Conservation (phyloP, 129 eudicot genomes). For the Cynara cardunculus region DNA sequence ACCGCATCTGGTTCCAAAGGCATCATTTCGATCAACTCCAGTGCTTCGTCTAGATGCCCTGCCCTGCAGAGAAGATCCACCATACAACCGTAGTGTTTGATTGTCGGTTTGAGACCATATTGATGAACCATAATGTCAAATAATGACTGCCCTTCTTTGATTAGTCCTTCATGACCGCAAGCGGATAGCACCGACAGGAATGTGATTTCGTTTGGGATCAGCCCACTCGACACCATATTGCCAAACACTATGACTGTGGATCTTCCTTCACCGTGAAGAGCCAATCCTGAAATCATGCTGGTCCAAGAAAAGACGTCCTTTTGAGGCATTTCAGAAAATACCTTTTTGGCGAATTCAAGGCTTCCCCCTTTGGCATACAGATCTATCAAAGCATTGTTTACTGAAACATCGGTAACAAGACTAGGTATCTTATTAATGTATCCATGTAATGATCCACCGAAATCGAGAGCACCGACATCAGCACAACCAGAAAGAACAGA, state of each 20-base stretch:
- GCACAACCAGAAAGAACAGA: conserved; percentile 59
- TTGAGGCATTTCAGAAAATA: conserved; percentile 26
- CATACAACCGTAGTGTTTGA: conserved; percentile 59
- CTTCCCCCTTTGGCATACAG: conserved; percentile 47
- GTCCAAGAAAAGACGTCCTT: conserved; percentile 60
- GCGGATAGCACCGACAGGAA: conserved; percentile 43
- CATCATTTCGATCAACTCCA: conserved; percentile 39
- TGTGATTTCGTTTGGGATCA: conserved; percentile 41
- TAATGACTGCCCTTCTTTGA: conserved; percentile 33
- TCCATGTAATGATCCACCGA: conserved; percentile 45
- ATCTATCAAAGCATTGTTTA: conserved; percentile 50
- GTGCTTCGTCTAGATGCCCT: conserved; percentile 44
- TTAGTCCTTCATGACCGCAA: conserved; percentile 48
- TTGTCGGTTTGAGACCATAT: conserved; percentile 28
- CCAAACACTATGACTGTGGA: conserved; percentile 33
- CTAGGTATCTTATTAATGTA: conserved; percentile 32
- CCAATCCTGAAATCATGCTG: conserved; percentile 46
- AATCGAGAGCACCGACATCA: conserved; percentile 62
- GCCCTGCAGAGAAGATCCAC: conserved; percentile 56
- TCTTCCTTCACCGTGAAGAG: conserved; percentile 47
- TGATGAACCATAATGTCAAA: conserved; percentile 23
- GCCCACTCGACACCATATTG: conserved; percentile 35
- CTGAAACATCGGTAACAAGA: conserved; percentile 31
- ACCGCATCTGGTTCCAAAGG: conserved; percentile 63
- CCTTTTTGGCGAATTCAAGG: conserved; percentile 30